Conservation (phyloP, 257 asterid species). For the Solanum pinnatisectum region DNA sequence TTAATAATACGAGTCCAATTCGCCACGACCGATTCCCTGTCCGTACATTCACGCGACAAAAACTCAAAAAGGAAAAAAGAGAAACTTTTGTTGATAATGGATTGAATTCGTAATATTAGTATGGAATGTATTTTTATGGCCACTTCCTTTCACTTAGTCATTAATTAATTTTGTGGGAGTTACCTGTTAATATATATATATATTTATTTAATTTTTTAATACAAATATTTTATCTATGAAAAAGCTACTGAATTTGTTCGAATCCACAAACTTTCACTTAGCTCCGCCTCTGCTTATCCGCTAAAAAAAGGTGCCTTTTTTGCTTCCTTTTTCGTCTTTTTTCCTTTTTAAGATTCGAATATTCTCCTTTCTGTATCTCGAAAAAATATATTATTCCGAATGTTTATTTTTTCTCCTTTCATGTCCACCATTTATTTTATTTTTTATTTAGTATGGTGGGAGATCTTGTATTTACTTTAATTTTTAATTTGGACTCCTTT, state of each 20-base stretch:
- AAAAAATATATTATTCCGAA: background rate
- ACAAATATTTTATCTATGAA: too few relatives aligned
- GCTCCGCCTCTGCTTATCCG: too few relatives aligned
- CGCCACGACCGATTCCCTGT: background rate
- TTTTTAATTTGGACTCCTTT: background rate
- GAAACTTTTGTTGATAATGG: too few relatives aligned
- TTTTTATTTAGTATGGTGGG: background rate
- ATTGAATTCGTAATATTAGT: too few relatives aligned
- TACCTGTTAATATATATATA: too few relatives aligned
- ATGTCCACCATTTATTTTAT: background rate
- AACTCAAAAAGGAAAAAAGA: too few relatives aligned
- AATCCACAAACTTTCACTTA: too few relatives aligned
- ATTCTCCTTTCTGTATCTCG: background rate
- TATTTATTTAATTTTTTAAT: too few relatives aligned
- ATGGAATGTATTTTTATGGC: too few relatives aligned
- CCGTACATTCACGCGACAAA: background rate
- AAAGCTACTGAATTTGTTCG: too few relatives aligned
- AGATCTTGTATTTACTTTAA: background rate
- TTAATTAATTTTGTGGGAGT: too few relatives aligned
- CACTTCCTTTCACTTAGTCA: too few relatives aligned
- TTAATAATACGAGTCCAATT: background rate
- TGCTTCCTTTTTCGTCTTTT: background rate
- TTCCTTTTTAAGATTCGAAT: background rate
- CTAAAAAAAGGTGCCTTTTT: background rate
- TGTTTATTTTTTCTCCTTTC: background rate